Evolutionary conservation across 208 protist species (phyloP).

Genomic region (Paratrypanosoma confusum): DNA sequence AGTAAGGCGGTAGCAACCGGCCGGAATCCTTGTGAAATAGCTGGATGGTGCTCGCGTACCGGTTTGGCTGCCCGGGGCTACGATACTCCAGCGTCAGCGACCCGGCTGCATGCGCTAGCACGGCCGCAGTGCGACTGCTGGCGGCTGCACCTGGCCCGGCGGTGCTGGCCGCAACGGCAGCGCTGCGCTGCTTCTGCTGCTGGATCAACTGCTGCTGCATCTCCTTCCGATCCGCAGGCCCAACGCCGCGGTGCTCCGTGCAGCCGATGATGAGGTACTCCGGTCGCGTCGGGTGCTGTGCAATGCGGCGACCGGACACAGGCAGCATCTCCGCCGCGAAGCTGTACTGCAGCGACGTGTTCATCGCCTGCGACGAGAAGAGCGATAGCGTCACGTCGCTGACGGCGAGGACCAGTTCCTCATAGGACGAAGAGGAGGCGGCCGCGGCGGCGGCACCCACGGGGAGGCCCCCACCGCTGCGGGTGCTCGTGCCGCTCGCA

Average conservation of each 20-base stretch:
- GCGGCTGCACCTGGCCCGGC: no score
- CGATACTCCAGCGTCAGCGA: no score
- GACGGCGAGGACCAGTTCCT: constrained; percentile 57
- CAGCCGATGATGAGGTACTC: constrained; percentile 40
- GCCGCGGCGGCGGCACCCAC: not conserved
- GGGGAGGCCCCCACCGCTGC: not conserved
- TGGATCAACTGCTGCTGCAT: constrained; percentile 21
- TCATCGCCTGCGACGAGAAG: constrained; percentile 29
- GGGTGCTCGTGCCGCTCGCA: not conserved
- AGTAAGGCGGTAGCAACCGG: constrained; percentile 40
- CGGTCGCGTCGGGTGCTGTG: constrained; percentile 61
- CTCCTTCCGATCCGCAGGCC: constrained; percentile 13
- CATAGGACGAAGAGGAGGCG: constrained; percentile 5
- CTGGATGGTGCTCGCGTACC: constrained; percentile 64
- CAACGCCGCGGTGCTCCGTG: constrained; percentile 61
- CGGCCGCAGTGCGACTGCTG: no score
- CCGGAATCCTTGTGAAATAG: constrained; percentile 53
- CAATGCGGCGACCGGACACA: constrained; percentile 42
- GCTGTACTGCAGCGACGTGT: constrained; percentile 52
- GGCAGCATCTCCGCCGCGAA: constrained; percentile 40
- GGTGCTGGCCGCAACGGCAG: constrained; percentile 1
- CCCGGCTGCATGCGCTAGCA: no score
- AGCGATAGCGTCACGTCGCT: constrained; percentile 44
- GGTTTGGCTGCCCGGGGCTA: constrained; percentile 39
- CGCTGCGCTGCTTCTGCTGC: constrained; percentile 8